A percentile compares a stretch with the other conserved stretches of the same genome.
Conservation (phyloP, 768 basidiomycete genomes). For the Tricholoma furcatifolium region DNA sequence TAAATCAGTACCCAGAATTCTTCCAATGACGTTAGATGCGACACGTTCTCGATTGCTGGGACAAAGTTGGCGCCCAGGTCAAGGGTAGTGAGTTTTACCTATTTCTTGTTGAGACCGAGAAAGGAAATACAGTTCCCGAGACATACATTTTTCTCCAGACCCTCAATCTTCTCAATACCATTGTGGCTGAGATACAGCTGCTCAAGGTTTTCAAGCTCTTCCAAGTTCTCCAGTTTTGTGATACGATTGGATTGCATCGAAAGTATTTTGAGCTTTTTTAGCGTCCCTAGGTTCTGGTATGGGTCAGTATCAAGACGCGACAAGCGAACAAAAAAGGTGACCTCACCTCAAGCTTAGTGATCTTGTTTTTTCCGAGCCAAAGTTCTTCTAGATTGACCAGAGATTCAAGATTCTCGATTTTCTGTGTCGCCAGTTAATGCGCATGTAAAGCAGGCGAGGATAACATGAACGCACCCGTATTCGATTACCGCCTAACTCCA, state of each 20-base stretch:
- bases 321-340: background rate
- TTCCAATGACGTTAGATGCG: constrained; percentile 74
- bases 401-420: constrained; percentile 82
- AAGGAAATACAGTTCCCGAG: background rate
- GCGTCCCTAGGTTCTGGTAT: constrained; percentile 60
- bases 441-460: background rate
- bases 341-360: constrained; percentile 76
- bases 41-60: constrained; percentile 73
- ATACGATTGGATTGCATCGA: constrained; percentile 95
- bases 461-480: constrained; percentile 62
- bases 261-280: constrained; percentile 78
- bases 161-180: constrained; percentile 80
- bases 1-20: constrained; percentile 85
- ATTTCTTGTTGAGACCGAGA: background rate
- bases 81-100: constrained; percentile 76
- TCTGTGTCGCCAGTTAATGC: constrained; percentile 42
- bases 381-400: constrained; percentile 86
- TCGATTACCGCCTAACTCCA: constrained; percentile 93
- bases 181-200: constrained; percentile 96
- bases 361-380: constrained; percentile 99
- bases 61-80: constrained; percentile 90
- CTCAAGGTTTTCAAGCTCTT: constrained; percentile 69
- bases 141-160: constrained; percentile 79
- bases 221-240: constrained; percentile 81
- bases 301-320: background rate